Evolutionary conservation across 257 asterid genomes (phyloP), one percentile per base, ranked within the genome.

Genomic region (Voacanga thouarsii): DNA sequence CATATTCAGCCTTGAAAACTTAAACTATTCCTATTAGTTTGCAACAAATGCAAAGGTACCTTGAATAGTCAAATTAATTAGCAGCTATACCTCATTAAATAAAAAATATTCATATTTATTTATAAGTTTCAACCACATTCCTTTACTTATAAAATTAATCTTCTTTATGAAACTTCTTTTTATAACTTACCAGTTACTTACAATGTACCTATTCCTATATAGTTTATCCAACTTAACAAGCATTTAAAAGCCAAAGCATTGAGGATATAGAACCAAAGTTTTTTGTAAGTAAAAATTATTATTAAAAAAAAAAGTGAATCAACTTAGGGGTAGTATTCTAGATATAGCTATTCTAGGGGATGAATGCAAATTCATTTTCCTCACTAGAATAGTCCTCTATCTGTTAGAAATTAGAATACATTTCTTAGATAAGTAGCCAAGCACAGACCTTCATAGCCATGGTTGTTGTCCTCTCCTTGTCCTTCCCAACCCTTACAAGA

Each of bases 401-500:
- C 86, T 80, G 75, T 57, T 80, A 24, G n/a, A n/a, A n/a, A n/a
- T n/a, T n/a, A n/a, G 56, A 41, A 28, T 16, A 12, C 70, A 26
- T 65, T 75, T 28, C 18, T 33, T 14, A 60, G 45, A 61, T 74
- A 75, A 59, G 47, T 49, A 57, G 16, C 63, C 57, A 69, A 66
- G 50, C 60, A 30, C 80, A 64, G 15, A 39, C 71, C 71, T 60
- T 71, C 76, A 77, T 78, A 55, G 45, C 65, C 69, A 91, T 91
- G 97, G 97, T 97, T 77, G 80, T 92, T 55, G 74, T 89, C 16
- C 86, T 91, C 82, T 85, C 92, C 82, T 76, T 89, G 79, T 85
- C 93, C 79, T 71, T 88, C 21, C 66, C 83, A 30, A 77, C 81
- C 49, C 39, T 79, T 23, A 72, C 82, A 10, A 47, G 45, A 49